Percentiles rank a stretch among this genome's conserved stretches.
Evolutionary conservation across 148 eudicot genomes (phyloP).

Genomic region (Dysphania ambrosioides): DNA sequence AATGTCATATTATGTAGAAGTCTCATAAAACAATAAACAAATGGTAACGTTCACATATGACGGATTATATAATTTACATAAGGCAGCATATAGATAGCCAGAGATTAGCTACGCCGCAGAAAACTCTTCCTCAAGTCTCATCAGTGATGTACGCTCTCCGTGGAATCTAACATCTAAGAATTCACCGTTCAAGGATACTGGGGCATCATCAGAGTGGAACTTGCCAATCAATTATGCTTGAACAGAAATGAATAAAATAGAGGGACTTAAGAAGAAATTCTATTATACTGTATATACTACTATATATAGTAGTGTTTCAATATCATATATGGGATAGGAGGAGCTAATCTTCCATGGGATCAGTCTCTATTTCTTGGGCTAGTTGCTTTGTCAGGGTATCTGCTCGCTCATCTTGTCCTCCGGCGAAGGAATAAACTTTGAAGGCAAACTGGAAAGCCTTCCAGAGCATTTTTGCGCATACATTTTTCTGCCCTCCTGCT

Average conservation of each 20-base stretch:
- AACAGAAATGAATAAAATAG: background rate
- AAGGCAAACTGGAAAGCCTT: conserved; percentile 91
- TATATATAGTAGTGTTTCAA: background rate
- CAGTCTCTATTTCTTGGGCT: conserved; percentile 83
- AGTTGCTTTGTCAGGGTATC: conserved; percentile 77
- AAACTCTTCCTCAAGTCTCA: conserved; percentile 8
- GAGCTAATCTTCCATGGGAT: conserved; percentile 42
- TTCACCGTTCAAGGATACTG: conserved; percentile 17
- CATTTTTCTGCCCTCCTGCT: conserved; percentile 46
- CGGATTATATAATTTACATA: conserved; percentile 16
- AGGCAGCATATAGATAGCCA: conserved; percentile 17
- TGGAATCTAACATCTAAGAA: conserved; percentile 21
- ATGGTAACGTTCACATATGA: conserved; percentile 19
- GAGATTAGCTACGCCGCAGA: conserved; percentile 21
- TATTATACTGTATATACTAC: conserved; percentile 8
- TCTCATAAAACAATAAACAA: conserved; percentile 26
- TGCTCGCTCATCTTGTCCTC: conserved; percentile 97
- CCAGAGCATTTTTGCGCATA: conserved; percentile 69
- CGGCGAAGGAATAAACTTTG: conserved; percentile 86
- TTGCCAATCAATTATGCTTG: background rate
- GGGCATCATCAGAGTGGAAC: conserved; percentile 15
- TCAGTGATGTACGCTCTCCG: conserved; percentile 13
- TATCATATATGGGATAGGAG: background rate
- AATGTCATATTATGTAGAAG: conserved; percentile 19
- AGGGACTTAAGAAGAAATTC: background rate